Base-by-base conservation (phyloP, 176 grass and related monocot species). In the Tillandsia leiboldiana region DNA sequence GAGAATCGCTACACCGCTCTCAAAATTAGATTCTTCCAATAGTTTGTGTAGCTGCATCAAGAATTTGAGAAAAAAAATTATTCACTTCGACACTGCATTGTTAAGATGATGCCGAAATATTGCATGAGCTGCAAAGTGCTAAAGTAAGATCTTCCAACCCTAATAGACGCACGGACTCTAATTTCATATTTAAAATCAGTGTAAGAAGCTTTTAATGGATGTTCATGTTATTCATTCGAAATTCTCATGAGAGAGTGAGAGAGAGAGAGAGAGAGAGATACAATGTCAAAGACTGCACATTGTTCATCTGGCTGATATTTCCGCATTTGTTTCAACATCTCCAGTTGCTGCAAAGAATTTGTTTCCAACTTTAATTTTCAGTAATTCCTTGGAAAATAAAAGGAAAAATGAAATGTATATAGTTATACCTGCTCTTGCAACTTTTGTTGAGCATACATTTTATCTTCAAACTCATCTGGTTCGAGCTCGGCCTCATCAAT, bases 401-500 rank as follows among this genome's bases (percentile, higher is more conserved):
- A 15, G 50, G 23, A 63, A 50, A 51, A 11, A 17, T 14, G 58
- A 3, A 9, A 0, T 50, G 6, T 72, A 28, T 51, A 18, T 61
- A 61, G 15, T 1, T 51, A 82, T 49, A 89, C 90, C 86, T 90
- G 75, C 64, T 90, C 68, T 72, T 95, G 86, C 17, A 82, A 24
- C 73, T 77, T 73, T 48, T 84, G 77, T 65, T 87, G 83, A 79
- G 54, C 66, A 24, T 62, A 65, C 33, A 89, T 66, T 75, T 95
- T 95, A 76, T 84, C 86, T 50, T 69, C 63, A 61, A 90, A 85
- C 15, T 87, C 86, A 82, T 74, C 56, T 66, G 74, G 72, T 13
- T 77, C 75, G 78, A 90, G 78, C 75, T 95, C 90, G 12, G 83
- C 86, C 76, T 95, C 83, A 82, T 95, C 86, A 80, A 90, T 95